Evolutionary conservation across 179 eudicot species (phyloP).

Genomic region (Silene vulgaris): DNA sequence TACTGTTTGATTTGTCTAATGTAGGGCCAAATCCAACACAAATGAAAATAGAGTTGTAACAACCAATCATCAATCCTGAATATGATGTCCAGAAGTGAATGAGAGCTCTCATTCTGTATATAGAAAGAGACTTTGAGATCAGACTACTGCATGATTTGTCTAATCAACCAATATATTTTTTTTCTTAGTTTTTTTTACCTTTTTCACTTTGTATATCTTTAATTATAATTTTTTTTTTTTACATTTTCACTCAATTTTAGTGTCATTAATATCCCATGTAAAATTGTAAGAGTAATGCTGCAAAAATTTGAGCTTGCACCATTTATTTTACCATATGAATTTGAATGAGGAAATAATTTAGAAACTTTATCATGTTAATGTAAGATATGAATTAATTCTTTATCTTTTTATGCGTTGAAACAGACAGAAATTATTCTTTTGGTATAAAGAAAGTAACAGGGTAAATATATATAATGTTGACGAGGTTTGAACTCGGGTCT

Average conservation of each 20-base stretch:
- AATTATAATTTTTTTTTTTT: slow-evolving; percentile 2
- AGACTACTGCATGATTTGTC: slow-evolving; percentile 29
- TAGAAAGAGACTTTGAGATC: slow-evolving; percentile 41
- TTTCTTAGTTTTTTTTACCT: neutral
- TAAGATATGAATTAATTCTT: too few relatives aligned
- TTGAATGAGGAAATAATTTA: slow-evolving; percentile 19
- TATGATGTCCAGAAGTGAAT: slow-evolving; percentile 28
- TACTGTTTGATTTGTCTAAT: slow-evolving; percentile 20
- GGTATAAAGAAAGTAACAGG: too few relatives aligned
- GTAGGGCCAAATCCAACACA: slow-evolving; percentile 50
- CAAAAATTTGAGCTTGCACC: slow-evolving; percentile 23
- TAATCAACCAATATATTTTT: slow-evolving; percentile 28
- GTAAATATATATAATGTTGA: too few relatives aligned
- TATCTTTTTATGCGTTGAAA: too few relatives aligned
- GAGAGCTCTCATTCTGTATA: slow-evolving; percentile 42
- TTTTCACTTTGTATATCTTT: neutral
- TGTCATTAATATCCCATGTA: slow-evolving; percentile 27
- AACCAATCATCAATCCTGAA: slow-evolving; percentile 33
- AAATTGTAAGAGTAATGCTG: slow-evolving; percentile 33
- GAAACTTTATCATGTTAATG: too few relatives aligned
- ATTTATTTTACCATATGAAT: slow-evolving; percentile 25
- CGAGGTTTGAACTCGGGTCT: too few relatives aligned
- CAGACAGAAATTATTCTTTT: too few relatives aligned
- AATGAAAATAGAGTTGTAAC: slow-evolving; percentile 67
- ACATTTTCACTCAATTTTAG: slow-evolving; percentile 11